Evolutionary conservation across 2,329 filamentous ascomycete species (phyloP).

Genomic region (Onygenales sp.): DNA sequence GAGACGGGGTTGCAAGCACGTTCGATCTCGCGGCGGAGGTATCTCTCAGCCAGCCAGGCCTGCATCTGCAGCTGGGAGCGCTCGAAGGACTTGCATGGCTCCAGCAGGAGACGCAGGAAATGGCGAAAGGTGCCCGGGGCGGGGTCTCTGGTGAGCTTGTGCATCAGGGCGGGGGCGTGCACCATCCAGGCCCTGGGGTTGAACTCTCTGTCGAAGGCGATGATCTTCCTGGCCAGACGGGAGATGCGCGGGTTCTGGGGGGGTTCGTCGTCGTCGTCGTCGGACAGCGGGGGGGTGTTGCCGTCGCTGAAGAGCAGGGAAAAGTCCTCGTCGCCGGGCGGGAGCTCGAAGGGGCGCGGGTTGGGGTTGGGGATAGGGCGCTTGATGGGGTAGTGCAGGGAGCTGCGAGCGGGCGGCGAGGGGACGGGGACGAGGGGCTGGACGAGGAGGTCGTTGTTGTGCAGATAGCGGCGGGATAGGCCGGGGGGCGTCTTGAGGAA

Average conservation of each 20-base stretch:
- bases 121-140: conserved; percentile 17
- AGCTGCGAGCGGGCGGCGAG: too few relatives aligned
- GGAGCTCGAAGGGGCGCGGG: too few relatives aligned
- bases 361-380: too few relatives aligned
- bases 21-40: background rate
- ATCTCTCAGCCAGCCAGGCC: conserved; percentile 48
- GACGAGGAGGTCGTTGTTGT: too few relatives aligned
- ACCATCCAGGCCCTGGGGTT: conserved; percentile 1
- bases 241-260: background rate
- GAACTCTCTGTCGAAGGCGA: background rate
- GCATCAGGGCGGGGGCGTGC: conserved; percentile 8
- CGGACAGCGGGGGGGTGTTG: background rate
- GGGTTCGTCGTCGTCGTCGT: background rate
- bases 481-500: too few relatives aligned
- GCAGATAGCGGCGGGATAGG: too few relatives aligned
- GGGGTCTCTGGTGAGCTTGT: conserved; percentile 4
- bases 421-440: too few relatives aligned
- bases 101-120: conserved; percentile 16
- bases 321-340: too few relatives aligned
- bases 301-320: too few relatives aligned
- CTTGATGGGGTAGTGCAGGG: too few relatives aligned
- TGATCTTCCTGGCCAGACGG: background rate
- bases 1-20: background rate
- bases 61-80: conserved; percentile 56
- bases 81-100: conserved; percentile 48